Percentiles rank a stretch among this genome's conserved stretches.
Evolutionary conservation across 73 alveolate genomes (phyloP).

Genomic region (Paramecium sonneborni): DNA sequence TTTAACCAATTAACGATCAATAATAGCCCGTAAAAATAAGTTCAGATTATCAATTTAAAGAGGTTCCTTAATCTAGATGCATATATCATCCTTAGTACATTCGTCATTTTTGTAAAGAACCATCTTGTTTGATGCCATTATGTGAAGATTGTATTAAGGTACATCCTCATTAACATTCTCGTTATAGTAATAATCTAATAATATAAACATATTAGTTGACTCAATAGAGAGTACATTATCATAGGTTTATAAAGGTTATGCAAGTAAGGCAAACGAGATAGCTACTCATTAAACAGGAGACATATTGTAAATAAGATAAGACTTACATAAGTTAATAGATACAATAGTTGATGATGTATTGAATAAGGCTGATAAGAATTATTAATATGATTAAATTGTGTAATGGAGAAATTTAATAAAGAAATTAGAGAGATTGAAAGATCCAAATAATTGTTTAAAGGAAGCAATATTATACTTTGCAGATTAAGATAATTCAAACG

Average conservation of each 20-base stretch:
- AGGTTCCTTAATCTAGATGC: background rate
- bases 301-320: background rate
- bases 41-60: background rate
- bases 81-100: constrained; percentile 3
- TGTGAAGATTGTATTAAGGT: background rate
- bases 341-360: background rate
- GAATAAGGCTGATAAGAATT: constrained; percentile 2
- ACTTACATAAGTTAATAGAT: constrained; percentile 8
- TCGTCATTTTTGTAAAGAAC: constrained; percentile 14
- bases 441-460: background rate
- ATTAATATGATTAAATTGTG: background rate
- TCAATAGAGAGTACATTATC: background rate
- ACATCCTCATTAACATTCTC: constrained; percentile 23
- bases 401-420: background rate
- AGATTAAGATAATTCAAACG: background rate
- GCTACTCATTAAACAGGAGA: background rate
- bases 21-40: background rate
- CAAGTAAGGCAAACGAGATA: background rate
- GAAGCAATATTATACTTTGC: background rate
- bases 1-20: constrained; percentile 43
- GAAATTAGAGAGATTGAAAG: background rate
- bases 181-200: background rate
- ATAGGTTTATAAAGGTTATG: background rate
- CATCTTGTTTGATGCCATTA: background rate
- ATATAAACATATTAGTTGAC: background rate